A percentile compares a stretch with the other conserved stretches of the same genome.
Evolutionary conservation across 2,329 filamentous ascomycete genomes (phyloP).

Genomic region (Diaporthe sp.): DNA sequence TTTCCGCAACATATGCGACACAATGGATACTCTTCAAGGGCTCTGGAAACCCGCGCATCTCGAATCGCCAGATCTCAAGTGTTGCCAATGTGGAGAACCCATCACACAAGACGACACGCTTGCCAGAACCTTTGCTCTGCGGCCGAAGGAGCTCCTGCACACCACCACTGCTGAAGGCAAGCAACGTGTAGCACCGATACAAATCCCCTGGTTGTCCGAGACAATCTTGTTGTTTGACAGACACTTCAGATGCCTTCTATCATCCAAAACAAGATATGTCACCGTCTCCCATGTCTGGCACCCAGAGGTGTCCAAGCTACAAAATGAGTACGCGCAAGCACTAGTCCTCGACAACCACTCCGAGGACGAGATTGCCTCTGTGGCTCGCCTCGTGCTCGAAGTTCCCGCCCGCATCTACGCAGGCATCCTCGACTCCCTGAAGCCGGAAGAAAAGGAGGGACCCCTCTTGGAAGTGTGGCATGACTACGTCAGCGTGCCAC

Average conservation of each 20-base stretch:
- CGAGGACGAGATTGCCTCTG: background rate
- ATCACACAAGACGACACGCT: background rate
- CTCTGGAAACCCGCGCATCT: background rate
- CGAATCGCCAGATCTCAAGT: conserved; percentile 3
- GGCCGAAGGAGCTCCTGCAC: background rate
- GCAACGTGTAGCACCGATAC: background rate
- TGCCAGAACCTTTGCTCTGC: background rate
- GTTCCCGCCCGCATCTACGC: background rate
- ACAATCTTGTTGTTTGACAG: background rate
- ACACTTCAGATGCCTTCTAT: background rate
- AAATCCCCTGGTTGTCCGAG: background rate
- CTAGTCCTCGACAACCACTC: background rate
- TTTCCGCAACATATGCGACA: background rate
- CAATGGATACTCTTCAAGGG: background rate
- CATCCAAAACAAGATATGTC: background rate
- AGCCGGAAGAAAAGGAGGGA: background rate
- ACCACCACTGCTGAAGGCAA: background rate
- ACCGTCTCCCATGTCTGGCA: background rate
- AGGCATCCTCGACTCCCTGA: background rate
- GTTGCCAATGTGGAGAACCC: background rate
- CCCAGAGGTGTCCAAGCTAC: background rate
- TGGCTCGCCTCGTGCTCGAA: background rate
- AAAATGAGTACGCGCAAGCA: background rate
- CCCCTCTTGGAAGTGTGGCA: conserved; percentile 46
- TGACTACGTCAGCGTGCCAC: conserved; percentile 45